Base-by-base conservation (phyloP, 2,329 filamentous ascomycete species). In the Monilinia laxa region DNA sequence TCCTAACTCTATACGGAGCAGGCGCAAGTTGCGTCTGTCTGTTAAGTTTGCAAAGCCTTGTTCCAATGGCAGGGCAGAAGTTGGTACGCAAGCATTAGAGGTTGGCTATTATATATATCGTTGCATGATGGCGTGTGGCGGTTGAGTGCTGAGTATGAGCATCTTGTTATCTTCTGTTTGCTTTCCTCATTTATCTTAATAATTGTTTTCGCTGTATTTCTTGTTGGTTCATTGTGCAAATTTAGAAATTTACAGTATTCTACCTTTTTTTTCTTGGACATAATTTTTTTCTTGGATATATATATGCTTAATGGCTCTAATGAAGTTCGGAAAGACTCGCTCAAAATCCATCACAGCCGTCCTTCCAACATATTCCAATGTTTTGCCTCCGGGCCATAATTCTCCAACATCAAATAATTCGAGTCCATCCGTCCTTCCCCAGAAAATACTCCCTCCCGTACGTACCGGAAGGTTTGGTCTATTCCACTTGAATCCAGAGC, bases 1-100 rank as follows among this genome's bases (percentile, higher is more conserved):
- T 38, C 9, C 45, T 38, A 60, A 31, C 18, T 47, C 38, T 14
- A 16, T 59, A 35, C 18, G 28, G 16, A 6, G n/a, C n/a, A 9
- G 58, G 14, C 45, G 45, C 45, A 51, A 60, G 58, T 38, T 25
- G 45, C 58, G 45, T 60, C 58, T 38, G 28, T 51, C 58, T 38
- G 20, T 20, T 14, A 35, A 38, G 16, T 38, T 12, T 12, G 20
- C 45, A 23, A 60, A 51, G 45, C 58, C 58, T 23, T 18, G 58
- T 38, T 51, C 45, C 28, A 60, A 60, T 60, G 58, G 58, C 25
- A 60, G 45, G 58, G 58, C 28, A 60, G 58, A 60, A 51, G 58
- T 38, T 49, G 47, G 4, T 35, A 20, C 25, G 45, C 45, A 60
- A 25, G 57, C 57, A 60, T 59, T 25, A 47, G 11, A 47, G 25